Evolutionary conservation across 306 rosid genomes (phyloP), one percentile per base, ranked within the genome.

Genomic region (Cicer arietinum): DNA sequence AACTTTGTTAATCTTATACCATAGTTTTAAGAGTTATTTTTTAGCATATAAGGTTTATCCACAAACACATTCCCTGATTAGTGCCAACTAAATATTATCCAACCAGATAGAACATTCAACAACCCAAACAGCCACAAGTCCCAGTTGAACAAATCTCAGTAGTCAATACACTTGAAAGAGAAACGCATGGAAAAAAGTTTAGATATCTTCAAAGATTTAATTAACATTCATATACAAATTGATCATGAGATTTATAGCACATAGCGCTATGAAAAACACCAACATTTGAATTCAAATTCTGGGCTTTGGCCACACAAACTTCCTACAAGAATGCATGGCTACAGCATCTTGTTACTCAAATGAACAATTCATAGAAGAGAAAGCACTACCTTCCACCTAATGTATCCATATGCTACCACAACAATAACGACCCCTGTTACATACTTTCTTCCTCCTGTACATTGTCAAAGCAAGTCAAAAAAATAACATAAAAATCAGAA

Each of bases 381-480:
- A 64, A 77, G 44, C 60, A 67, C 82, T 88, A 92, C 99, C 98
- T 95, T 95, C 96, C 96, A 92, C 98, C 99, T 85, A 69, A 88
- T 14, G 66, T 85, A 89, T 85, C 99, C 99, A 78, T 83, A 92
- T 73, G 98, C 99, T 22, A 81, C 82, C 53, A 71, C 96, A 65
- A 89, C 84, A 42, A 87, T 80, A 79, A 95, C 78, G 80, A 95
- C 70, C 76, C 92, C 82, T 25, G 88, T 58, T 69, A 86, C 92
- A 84, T 78, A 90, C 77, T 81, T 91, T 79, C 77, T 77, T 79
- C 84, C 79, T 81, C 90, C 96, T 94, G 88, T 57, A 64, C 71
- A 82, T 76, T 30, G 20, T 25, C 66, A 72, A 79, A 79, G 75
- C 77, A 70, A 52, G 67, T 85, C 66, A 83, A 48, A 70, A 39